These are phyloP conservation scores for Porcisia hertigi DNA, from an alignment of 208 protist genomes.

Conservation along the genomic window DNA sequence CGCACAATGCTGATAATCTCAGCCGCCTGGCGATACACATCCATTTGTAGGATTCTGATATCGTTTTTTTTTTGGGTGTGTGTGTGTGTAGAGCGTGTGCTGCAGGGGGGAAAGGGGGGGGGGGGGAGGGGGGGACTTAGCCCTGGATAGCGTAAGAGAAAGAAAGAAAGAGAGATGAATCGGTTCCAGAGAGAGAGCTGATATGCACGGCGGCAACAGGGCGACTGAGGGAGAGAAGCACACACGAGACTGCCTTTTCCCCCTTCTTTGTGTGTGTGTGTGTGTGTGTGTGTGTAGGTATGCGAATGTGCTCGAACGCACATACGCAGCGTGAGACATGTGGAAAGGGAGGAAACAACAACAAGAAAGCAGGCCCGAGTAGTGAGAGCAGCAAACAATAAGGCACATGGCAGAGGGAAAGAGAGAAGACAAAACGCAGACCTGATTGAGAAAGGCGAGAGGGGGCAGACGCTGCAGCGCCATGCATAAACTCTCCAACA, in stretches of 20 bases:
- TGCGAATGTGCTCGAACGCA: background rate
- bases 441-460: background rate
- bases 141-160: background rate
- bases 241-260: background rate
- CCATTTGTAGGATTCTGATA: slow-evolving; percentile 40
- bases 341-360: too few relatives aligned
- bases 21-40: slow-evolving; percentile 89
- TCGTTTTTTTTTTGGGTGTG: background rate
- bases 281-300: background rate
- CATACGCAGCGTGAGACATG: too few relatives aligned
- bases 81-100: background rate
- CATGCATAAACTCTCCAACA: background rate
- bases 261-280: too few relatives aligned
- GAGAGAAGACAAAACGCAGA: background rate
- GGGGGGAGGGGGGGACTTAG: background rate
- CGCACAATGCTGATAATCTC: slow-evolving; percentile 77
- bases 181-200: background rate
- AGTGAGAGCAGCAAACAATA: background rate
- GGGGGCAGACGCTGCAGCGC: background rate
- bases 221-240: background rate
- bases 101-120: background rate
- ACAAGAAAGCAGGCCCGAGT: background rate
- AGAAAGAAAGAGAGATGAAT: background rate
- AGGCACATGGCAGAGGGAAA: background rate
- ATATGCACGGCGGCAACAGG: background rate